Evolutionary conservation across 148 eudicot genomes (phyloP), one percentile per base, ranked within the genome.

Genomic region (Rhododendron molle): DNA sequence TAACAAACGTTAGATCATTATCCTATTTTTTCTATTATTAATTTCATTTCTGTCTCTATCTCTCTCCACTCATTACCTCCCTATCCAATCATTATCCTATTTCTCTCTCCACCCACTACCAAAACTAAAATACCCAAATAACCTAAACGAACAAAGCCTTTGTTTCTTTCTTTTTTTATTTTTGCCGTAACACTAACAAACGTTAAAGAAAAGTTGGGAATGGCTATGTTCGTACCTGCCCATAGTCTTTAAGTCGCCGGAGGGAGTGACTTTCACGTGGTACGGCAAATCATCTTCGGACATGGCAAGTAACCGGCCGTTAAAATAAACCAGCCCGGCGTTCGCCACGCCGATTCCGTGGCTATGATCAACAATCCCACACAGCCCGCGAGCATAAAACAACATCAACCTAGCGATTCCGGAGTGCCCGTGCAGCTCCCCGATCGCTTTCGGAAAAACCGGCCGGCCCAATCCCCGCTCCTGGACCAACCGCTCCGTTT

Each of bases 201-300:
- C 3, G 23, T 23, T 8, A 6, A 6, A 18, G 12, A 62, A n/a
- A 65, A 28, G 74, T 69, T 28, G 36, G 74, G 18, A 69, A 4
- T 26, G 74, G 74, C 34, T 28, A 28, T 71, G 40, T 13, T 71
- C 38, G 38, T 71, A 71, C 78, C 98, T 11, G 1, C 91, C 95
- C 0, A 83, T 91, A 1, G 98, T 95, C 16, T 89, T 81, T 44
- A 95, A 73, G 84, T 95, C 96, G 1, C 98, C 96, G 46, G 89
- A 65, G 16, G 92, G 88, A 4, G 94, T 89, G 50, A 95, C 83
- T 2, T 83, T 30, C 4, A 95, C 94, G 10, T 95, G 96, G 80
- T 95, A 95, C 0, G 98, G 98, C 14, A 93, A 71, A 56, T 95
- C 98, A 49, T 95, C 98, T 44, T 95, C 98, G 0, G 98, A 95